These are phyloP conservation scores for Periconia digitata DNA, from an alignment of 2,329 filamentous ascomycete genomes.

Conservation along the genomic window DNA sequence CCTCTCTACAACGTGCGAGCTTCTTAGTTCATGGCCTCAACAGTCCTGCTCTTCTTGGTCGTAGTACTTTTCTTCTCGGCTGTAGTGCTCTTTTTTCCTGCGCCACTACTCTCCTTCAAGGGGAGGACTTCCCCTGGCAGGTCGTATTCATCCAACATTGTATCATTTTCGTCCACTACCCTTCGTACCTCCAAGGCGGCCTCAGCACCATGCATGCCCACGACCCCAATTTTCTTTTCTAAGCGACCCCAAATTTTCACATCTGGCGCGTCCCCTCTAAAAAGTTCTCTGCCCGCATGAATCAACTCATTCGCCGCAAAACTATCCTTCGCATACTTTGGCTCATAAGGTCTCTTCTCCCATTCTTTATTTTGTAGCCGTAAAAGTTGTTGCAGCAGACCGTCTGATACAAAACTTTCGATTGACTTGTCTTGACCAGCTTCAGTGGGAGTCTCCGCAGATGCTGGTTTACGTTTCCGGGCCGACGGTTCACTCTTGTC, in stretches of 20 bases:
- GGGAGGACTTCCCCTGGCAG: not conserved
- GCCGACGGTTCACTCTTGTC: not conserved
- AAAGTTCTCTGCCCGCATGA: constrained; percentile 33
- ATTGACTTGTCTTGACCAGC: too few relatives aligned
- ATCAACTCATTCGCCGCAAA: constrained; percentile 34
- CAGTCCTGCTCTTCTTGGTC: not conserved
- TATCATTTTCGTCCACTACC: constrained; percentile 8
- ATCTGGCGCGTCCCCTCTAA: constrained; percentile 32
- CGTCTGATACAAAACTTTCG: constrained; percentile 28
- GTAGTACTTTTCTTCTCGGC: not conserved
- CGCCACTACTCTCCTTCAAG: not conserved
- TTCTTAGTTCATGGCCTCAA: not conserved
- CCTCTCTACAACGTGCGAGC: not conserved
- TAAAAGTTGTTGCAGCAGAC: constrained; percentile 35
- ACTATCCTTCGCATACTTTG: constrained; percentile 38
- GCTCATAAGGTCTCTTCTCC: constrained; percentile 38
- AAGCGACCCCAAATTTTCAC: constrained; percentile 32
- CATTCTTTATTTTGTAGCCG: constrained; percentile 39
- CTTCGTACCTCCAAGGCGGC: constrained; percentile 26
- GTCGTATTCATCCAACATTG: not conserved
- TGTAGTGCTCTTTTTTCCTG: not conserved
- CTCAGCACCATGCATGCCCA: constrained; percentile 38
- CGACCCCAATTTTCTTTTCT: constrained; percentile 33
- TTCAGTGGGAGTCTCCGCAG: too few relatives aligned
- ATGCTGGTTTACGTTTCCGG: not conserved